Evolutionary conservation across 2,329 filamentous ascomycete species (phyloP), one percentile per base, ranked within the genome.

Genomic region (Eutypa lata): DNA sequence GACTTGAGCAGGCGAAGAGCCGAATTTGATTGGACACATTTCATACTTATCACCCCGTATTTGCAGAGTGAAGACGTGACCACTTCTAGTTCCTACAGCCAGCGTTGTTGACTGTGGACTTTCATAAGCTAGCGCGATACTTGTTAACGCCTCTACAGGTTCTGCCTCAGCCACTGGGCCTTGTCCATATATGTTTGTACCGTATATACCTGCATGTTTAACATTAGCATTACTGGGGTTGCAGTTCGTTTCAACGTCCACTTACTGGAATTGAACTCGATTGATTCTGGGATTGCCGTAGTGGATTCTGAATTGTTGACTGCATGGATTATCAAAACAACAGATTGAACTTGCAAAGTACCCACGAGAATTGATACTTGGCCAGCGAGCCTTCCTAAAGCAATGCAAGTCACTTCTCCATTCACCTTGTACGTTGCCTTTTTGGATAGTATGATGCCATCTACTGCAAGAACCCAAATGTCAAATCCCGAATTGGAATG

Each of bases 401-500:
- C 59, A 43, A 84, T 58, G 53, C 76, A 81, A 3, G 78, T 82
- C 2, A 81, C 68, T 56, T 83, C 79, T 1, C 76, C 77, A 10
- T 71, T 59, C 0, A 75, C 61, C 11, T 71, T 60, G 63, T 74
- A 72, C 2, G 63, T 64, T 5, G 54, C 59, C 1, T 60, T 42
- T 13, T 63, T 57, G 1, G 62, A 57, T 11, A 78, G 53, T 0
- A 63, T 55, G 35, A 64, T 62, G 24, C 61, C 61, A 31, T 76
- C 66, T 22, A 76, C 61, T 8, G 55, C 63, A 42, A 80, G 65
- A 1, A 73, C 55, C 47, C 75, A 69, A 2, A 81, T 58, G 14
- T 66, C 65, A 18, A 75, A 78, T 3, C 47, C 47, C 4, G 69
- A 62, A 3, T 62, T 63, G 18, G 59, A 61, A 50, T 76, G 70